These are phyloP conservation scores for Flaveria ramosissima DNA, from an alignment of 129 eudicot species.

Conservation along the genomic window DNA sequence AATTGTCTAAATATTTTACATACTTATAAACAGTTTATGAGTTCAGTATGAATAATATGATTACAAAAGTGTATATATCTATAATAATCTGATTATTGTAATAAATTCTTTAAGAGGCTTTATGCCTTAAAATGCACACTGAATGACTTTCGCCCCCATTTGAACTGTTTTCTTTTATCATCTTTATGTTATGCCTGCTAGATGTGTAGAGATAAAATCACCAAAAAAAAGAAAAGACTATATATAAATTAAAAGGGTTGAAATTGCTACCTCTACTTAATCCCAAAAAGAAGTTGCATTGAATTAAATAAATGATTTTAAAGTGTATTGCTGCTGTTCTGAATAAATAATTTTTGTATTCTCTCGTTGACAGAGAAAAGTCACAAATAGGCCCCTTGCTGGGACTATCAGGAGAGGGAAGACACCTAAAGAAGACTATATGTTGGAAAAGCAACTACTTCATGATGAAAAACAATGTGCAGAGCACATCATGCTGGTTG, in stretches of 20 bases:
- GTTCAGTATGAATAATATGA: not conserved
- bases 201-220: not conserved
- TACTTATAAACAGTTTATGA: not conserved
- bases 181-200: not conserved
- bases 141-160: not conserved
- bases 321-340: not conserved
- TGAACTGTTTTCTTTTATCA: not conserved
- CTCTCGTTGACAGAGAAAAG: constrained; percentile 57
- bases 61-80: not conserved
- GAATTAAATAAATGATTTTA: not conserved
- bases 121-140: not conserved
- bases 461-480: constrained; percentile 95
- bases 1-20: not conserved
- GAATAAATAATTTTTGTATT: constrained; percentile 7
- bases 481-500: constrained; percentile 99
- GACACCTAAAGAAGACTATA: constrained; percentile 82
- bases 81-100: not conserved
- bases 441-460: constrained; percentile 91
- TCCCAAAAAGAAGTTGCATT: not conserved
- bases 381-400: constrained; percentile 94
- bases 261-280: not conserved
- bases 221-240: not conserved
- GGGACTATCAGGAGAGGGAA: constrained; percentile 97
- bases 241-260: not conserved
- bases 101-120: not conserved